Evolutionary conservation across 1,284 basidiomycete species (phyloP), one percentile per base, ranked within the genome.

Genomic region (Marasmius fiardii): DNA sequence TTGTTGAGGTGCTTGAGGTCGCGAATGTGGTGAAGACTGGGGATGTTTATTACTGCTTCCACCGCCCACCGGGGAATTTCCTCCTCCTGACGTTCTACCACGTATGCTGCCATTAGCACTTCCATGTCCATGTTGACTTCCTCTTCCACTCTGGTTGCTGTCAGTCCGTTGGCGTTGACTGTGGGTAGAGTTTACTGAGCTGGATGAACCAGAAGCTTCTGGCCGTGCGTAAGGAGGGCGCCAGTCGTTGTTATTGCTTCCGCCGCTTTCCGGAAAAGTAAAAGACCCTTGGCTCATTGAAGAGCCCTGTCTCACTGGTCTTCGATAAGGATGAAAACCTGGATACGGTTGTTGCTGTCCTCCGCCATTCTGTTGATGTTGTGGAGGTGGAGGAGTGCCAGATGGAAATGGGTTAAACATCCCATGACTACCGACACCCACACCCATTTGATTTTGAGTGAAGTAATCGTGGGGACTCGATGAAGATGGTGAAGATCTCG

Each of bases 261-360:
- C 28, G 28, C 47, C 33, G 47, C 47, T 33, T 31, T 65, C 69
- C 24, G 68, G 64, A 28, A 72, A 64, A 47, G 72, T 68, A n/a
- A 72, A 62, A 56, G 73, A 68, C 10, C 44, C 18, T 28, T 34
- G 53, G 6, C 44, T 49, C 31, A 48, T 45, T 11, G 54, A 48
- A 64, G 62, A 59, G 16, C 54, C 54, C 62, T 79, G 80, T 33
- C 83, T 80, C 62, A 67, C 66, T 34, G 88, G 86, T n/a, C 89
- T 82, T 57, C 88, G 86, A 77, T 91, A 91, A 50, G 89, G 88
- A 68, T 91, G 89, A 68, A 85, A 91, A 28, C 85, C 85, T 34
- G 76, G 75, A 64, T 86, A 85, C 57, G 77, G 81, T 21, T 69
- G 68, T 11, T 72, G 59, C 65, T 72, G 63, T 64, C 70, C 55